Conservation (phyloP, 306 rosid species). For the Quercus dentata region DNA sequence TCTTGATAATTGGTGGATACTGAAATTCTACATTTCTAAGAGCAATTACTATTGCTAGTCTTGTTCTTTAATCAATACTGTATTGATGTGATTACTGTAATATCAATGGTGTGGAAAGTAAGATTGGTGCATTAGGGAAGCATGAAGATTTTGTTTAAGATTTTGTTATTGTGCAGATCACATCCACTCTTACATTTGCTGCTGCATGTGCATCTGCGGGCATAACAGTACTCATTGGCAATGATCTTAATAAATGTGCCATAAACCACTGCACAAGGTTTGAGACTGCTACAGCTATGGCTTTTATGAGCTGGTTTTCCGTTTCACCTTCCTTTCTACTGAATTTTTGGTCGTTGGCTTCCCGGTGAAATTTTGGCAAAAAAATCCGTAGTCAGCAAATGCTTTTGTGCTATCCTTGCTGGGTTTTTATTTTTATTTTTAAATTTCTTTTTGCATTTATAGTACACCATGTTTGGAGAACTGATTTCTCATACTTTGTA, state of each 20-base stretch:
- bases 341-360: slow-evolving; percentile 45
- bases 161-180: slow-evolving; percentile 21
- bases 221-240: slow-evolving; percentile 37
- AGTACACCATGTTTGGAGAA: neutral
- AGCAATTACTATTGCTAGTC: neutral
- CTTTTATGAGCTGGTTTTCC: slow-evolving; percentile 43
- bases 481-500: neutral
- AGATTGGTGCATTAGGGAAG: neutral
- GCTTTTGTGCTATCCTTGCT: neutral
- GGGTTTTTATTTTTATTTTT: neutral
- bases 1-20: no score
- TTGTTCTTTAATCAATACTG: neutral
- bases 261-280: slow-evolving; percentile 30
- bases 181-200: slow-evolving; percentile 43
- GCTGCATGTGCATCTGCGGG: slow-evolving; percentile 50
- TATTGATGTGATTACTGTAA: neutral
- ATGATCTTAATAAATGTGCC: slow-evolving; percentile 31
- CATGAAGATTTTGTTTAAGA: neutral
- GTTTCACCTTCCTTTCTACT: slow-evolving; percentile 42
- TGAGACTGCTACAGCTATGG: slow-evolving; percentile 47
- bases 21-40: no score
- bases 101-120: neutral
- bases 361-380: slow-evolving; percentile 14
- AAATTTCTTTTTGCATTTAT: neutral
- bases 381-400: neutral